A percentile compares a stretch with the other conserved stretches of the same genome.
phyloP scores from a whole-genome alignment of 805 yeast species.

The Candida tibetensis region DNA sequence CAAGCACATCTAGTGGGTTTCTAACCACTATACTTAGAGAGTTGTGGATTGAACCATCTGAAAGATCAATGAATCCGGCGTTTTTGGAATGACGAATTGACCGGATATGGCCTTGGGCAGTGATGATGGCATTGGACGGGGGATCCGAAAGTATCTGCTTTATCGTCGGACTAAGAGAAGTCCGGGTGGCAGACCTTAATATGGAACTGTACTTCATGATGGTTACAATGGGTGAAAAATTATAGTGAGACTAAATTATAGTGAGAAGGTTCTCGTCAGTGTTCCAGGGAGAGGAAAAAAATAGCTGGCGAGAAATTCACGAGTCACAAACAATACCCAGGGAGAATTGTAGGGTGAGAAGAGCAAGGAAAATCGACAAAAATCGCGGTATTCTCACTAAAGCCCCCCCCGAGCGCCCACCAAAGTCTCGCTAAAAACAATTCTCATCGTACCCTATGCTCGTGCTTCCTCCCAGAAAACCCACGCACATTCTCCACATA shows the following conservation, averaged over 20 bases:
- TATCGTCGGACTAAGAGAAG: conserved; percentile 8
- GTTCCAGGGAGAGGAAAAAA: no score
- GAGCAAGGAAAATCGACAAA: no score
- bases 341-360: no score
- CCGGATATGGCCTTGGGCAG: conserved; percentile 63
- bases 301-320: no score
- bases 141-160: conserved; percentile 21
- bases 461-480: no score
- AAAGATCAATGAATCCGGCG: conserved; percentile 73
- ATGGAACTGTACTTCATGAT: neutral
- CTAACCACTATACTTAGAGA: conserved; percentile 50
- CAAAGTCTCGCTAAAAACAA: no score
- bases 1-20: conserved; percentile 21
- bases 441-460: no score
- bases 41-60: conserved; percentile 67
- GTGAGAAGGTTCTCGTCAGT: no score
- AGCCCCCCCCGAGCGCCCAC: no score
- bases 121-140: conserved; percentile 37
- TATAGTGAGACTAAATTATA: no score
- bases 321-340: no score
- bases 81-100: conserved; percentile 72
- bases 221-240: neutral
- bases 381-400: no score
- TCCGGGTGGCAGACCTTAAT: neutral
- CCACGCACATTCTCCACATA: neutral